Evolutionary conservation across 805 yeast species (phyloP), one percentile per base, ranked within the genome.

Genomic region (Tetrapisispora arboricola): DNA sequence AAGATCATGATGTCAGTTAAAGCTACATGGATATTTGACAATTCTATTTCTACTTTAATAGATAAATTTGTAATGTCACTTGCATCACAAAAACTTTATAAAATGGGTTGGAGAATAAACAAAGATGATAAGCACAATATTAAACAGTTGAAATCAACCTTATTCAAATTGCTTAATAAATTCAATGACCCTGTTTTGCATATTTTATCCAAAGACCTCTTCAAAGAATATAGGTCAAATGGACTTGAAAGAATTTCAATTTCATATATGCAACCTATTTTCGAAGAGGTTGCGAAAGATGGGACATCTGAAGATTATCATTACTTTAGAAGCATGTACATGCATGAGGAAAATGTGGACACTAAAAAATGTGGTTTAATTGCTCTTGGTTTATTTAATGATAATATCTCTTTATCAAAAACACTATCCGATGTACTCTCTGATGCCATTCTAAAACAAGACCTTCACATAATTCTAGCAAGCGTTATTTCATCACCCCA

Each of bases 381-480:
- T 56, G 56, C 81, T 9, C 66, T 85, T 36, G 94, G 94, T 53
- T 58, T 68, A 46, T 78, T 81, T 53, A 72, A 66, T 43, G 71
- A 75, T 40, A 61, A 66, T 3, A 64, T 66, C 36, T 61, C 78
- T 38, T 66, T 76, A 43, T 64, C 73, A 51, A 75, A 74, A 67
- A 74, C 83, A 5, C 64, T 79, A 22, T 68, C 63, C 3, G 67
- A 69, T 54, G 58, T 79, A 47, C 70, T 79, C 47, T 75, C 78
- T 46, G 79, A 80, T 26, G 61, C 76, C 33, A 66, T 69, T 32
- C 67, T 82, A 45, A 74, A 76, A 49, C 94, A 84, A 66, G 94
- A 84, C 58, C 71, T 81, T 41, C 77, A 77, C 64, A 71, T 77
- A 49, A 92, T 95, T 48, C 69, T 90, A 75, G 73, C 66, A 45